Evolutionary conservation across 129 eudicot genomes (phyloP).

Genomic region (Lactuca saligna): DNA sequence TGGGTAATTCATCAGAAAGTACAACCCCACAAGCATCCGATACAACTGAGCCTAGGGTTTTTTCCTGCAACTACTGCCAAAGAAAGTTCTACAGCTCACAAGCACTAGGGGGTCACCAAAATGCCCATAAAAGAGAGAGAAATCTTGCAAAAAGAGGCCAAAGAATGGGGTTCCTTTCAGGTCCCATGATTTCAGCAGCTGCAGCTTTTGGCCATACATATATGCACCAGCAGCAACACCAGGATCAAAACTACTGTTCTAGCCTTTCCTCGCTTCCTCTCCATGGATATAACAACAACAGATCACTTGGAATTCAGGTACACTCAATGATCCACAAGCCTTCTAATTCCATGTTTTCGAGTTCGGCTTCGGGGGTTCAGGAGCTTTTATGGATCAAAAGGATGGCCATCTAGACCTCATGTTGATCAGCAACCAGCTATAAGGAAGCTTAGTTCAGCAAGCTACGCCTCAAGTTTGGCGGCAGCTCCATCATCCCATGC

Average conservation of each 20-base stretch:
- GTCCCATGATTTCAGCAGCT: conserved; percentile 40
- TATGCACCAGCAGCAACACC: conserved; percentile 30
- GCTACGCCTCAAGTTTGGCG: conserved; percentile 15
- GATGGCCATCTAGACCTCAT: conserved; percentile 45
- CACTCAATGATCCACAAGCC: conserved; percentile 64
- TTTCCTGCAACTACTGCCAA: conserved; percentile 62
- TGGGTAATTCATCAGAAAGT: conserved; percentile 37
- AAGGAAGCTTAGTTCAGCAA: conserved; percentile 32
- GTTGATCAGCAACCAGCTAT: conserved; percentile 53
- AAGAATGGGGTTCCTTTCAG: conserved; percentile 32
- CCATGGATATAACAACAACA: conserved; percentile 29
- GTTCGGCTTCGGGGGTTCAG: conserved; percentile 32
- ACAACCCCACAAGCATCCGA: conserved; percentile 35
- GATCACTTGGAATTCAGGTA: conserved; percentile 64
- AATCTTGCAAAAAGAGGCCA: conserved; percentile 54
- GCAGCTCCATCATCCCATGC: conserved; percentile 23
- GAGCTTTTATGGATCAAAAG: conserved; percentile 40
- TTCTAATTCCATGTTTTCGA: conserved; percentile 25
- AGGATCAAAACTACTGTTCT: conserved; percentile 34
- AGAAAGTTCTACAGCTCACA: conserved; percentile 64
- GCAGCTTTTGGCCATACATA: conserved; percentile 46
- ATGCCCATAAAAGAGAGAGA: conserved; percentile 66
- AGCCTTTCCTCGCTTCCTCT: conserved; percentile 54
- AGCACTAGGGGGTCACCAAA: conserved; percentile 66
- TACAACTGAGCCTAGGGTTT: conserved; percentile 49